Conservation (phyloP, 176 grass and related monocot genomes). For the Puccinellia tenuiflora region DNA sequence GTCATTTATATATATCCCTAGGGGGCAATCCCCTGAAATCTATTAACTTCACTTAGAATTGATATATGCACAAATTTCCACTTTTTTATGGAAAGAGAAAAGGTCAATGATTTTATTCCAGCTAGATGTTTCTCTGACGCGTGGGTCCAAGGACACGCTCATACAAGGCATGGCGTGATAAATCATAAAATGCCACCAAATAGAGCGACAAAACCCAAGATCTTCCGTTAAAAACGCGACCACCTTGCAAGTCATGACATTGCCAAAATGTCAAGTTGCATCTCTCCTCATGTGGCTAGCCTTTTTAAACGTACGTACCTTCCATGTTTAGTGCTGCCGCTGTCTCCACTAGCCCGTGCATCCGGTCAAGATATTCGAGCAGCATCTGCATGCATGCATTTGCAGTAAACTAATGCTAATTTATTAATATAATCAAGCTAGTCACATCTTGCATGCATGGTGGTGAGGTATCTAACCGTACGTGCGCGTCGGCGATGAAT, state of each 20-base stretch:
- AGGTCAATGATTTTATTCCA: neutral
- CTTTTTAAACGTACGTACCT: conserved; percentile 12
- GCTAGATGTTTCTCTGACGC: neutral
- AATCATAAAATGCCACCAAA: neutral
- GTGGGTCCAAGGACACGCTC: neutral
- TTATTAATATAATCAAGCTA: neutral
- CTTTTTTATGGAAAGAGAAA: neutral
- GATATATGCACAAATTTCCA: neutral
- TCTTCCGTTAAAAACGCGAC: conserved; percentile 14
- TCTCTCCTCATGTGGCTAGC: neutral
- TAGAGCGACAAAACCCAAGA: neutral
- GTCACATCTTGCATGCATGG: conserved; percentile 4
- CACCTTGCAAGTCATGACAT: conserved; percentile 11
- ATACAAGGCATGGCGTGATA: neutral
- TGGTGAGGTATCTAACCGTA: too few species aligned
- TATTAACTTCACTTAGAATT: neutral
- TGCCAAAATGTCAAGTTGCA: conserved; percentile 31
- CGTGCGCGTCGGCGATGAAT: too few species aligned
- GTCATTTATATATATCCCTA: too few species aligned
- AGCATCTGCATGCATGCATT: neutral
- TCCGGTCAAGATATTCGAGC: conserved; percentile 38
- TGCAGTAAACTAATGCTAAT: neutral
- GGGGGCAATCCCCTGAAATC: neutral
- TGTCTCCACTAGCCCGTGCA: conserved; percentile 43
- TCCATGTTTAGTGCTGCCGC: conserved; percentile 36